Evolutionary conservation across 176 grass and related monocot species (phyloP).

Genomic region (Oryza nivara): DNA sequence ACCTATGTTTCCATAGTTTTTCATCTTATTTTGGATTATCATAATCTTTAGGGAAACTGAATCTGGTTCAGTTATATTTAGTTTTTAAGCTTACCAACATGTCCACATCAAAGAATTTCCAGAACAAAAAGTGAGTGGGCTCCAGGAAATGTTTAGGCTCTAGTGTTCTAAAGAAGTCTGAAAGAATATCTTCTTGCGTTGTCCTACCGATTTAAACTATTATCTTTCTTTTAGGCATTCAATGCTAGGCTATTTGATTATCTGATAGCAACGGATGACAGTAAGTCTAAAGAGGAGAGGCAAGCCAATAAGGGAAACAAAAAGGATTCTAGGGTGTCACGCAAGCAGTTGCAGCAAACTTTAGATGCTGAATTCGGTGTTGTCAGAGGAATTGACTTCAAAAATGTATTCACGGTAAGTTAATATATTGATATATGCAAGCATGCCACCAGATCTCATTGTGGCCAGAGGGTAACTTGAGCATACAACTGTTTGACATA

Average conservation of each 20-base stretch:
- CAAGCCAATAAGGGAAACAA: constrained; percentile 58
- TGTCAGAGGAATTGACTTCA: constrained; percentile 95
- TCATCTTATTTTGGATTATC: neutral
- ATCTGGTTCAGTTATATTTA: neutral
- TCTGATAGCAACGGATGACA: constrained; percentile 91
- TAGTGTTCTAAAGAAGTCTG: neutral
- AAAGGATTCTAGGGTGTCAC: constrained; percentile 53
- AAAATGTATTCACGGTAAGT: constrained; percentile 94
- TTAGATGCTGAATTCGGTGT: constrained; percentile 90
- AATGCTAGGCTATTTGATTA: constrained; percentile 95
- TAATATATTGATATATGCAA: constrained; percentile 34
- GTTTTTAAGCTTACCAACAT: neutral
- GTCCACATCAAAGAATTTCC: neutral
- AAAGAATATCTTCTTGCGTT: neutral
- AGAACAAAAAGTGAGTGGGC: neutral
- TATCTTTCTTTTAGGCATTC: constrained; percentile 76
- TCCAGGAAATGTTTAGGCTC: neutral
- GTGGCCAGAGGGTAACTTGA: neutral
- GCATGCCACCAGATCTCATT: constrained; percentile 2
- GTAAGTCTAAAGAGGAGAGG: constrained; percentile 64
- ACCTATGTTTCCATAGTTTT: constrained; percentile 10
- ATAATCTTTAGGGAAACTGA: neutral
- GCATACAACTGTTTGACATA: neutral
- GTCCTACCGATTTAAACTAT: neutral
- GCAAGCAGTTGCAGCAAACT: constrained; percentile 66